Evolutionary conservation across 176 grass and related monocot species (phyloP).

Genomic region (Zea luxurians): DNA sequence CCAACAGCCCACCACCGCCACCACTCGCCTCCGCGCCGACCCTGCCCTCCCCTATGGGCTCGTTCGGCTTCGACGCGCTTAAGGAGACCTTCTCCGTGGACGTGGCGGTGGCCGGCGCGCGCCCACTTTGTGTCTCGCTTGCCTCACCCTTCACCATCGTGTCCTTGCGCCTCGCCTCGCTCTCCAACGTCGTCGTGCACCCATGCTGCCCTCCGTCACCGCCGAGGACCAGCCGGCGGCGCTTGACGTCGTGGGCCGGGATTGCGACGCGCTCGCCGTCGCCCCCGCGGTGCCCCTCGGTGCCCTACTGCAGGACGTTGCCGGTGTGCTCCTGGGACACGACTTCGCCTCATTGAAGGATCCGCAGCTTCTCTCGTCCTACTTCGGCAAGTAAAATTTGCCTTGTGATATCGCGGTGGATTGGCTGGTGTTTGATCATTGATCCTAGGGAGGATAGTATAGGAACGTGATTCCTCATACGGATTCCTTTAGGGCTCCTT

Average conservation of each 20-base stretch:
- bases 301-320: constrained; percentile 50
- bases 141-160: constrained; percentile 85
- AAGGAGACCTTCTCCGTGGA: constrained; percentile 86
- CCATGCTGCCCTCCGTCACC: constrained; percentile 82
- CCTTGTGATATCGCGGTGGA: neutral
- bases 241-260: constrained; percentile 42
- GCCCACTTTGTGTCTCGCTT: constrained; percentile 78
- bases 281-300: constrained; percentile 52
- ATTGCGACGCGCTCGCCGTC: constrained; percentile 41
- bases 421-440: no score
- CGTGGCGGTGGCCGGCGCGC: constrained; percentile 75
- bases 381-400: neutral
- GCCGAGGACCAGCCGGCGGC: constrained; percentile 75
- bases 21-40: constrained; percentile 25
- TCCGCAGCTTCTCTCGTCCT: neutral
- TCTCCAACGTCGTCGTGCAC: constrained; percentile 74
- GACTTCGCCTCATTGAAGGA: constrained; percentile 75
- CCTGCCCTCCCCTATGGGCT: constrained; percentile 6
- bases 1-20: neutral
- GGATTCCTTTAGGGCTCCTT: no score
- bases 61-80: constrained; percentile 69
- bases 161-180: constrained; percentile 61
- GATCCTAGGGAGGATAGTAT: no score
- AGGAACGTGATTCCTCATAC: no score
- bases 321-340: constrained; percentile 60